Conservation (phyloP, 2,329 filamentous ascomycete species). For the Arthroderma sp. region DNA sequence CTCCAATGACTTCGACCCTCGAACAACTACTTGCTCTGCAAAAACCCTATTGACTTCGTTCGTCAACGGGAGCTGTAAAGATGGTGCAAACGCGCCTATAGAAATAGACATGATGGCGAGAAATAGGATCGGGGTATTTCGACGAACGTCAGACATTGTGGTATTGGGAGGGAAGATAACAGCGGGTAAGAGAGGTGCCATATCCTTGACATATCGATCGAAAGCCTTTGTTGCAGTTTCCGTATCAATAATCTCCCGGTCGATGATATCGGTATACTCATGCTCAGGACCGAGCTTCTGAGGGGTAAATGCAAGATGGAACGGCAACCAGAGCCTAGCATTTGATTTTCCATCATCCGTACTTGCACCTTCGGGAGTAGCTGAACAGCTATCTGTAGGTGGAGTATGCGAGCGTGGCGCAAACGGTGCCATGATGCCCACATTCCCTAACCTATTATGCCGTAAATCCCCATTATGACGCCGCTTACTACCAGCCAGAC, state of each 20-base stretch:
- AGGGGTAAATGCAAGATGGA: background rate
- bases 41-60: conserved; percentile 59
- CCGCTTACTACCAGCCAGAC: conserved; percentile 20
- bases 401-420: conserved; percentile 14
- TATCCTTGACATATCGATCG: conserved; percentile 40
- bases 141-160: conserved; percentile 41
- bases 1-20: conserved; percentile 70
- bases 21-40: conserved; percentile 60
- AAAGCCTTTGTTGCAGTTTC: conserved; percentile 45
- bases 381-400: conserved; percentile 11
- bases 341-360: too few species aligned
- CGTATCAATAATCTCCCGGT: conserved; percentile 38
- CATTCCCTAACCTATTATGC: background rate
- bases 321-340: background rate
- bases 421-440: conserved; percentile 12
- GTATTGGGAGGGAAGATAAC: conserved; percentile 45
- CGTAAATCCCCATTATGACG: conserved; percentile 20
- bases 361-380: too few species aligned
- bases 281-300: conserved; percentile 11
- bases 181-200: conserved; percentile 44
- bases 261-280: conserved; percentile 35
- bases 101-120: conserved; percentile 44
- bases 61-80: conserved; percentile 49
- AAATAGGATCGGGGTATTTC: conserved; percentile 47
- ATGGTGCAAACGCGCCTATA: conserved; percentile 39